Conservation (phyloP, 2,329 filamentous ascomycete genomes). For the Thelonectria blattea region DNA sequence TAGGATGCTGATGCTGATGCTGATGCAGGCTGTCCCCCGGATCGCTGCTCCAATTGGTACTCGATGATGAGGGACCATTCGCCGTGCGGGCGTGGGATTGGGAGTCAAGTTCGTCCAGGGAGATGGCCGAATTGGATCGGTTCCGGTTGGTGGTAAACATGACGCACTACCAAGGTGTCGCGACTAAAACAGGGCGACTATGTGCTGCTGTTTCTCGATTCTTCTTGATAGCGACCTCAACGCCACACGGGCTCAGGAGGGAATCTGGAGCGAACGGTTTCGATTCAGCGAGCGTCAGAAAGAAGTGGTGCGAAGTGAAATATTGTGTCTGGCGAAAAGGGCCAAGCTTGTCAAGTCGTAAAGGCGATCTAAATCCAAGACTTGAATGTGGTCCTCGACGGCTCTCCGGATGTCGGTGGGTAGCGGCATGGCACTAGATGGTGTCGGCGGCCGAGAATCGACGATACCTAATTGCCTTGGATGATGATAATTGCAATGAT, state of each 20-base stretch:
- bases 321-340: background rate
- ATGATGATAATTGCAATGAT: background rate
- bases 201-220: background rate
- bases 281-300: background rate
- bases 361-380: background rate
- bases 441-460: background rate
- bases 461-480: background rate
- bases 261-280: conserved; percentile 1
- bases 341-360: background rate
- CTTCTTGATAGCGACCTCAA: background rate
- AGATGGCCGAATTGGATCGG: conserved; percentile 31
- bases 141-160: conserved; percentile 19
- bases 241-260: background rate
- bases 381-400: conserved; percentile 9
- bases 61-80: conserved; percentile 2
- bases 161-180: background rate
- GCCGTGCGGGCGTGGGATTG: background rate
- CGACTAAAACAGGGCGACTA: background rate
- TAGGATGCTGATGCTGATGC: conserved; percentile 6
- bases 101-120: conserved; percentile 29
- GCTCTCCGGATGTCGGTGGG: conserved; percentile 19
- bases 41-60: background rate
- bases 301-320: background rate
- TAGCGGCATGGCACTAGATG: conserved; percentile 12
- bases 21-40: conserved; percentile 8